Evolutionary conservation across 805 yeast genomes (phyloP), one percentile per base, ranked within the genome.

Genomic region (Lachancea nothofagi): DNA sequence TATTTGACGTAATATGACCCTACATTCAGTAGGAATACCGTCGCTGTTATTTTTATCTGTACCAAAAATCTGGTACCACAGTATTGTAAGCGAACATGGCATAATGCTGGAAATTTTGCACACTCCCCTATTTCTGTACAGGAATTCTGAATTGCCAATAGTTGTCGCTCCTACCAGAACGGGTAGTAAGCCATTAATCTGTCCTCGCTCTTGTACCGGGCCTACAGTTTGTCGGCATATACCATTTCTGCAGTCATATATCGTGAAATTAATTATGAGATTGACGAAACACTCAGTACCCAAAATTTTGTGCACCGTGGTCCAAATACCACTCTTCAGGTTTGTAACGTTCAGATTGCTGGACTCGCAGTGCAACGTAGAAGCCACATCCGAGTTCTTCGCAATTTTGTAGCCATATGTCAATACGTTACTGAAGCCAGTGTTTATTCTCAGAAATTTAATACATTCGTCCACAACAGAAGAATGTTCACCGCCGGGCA

Each of bases 311-410:
- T 62, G 72, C 0, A 78, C 38, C 3, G 54, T 31, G 2, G 51
- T 65, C 77, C 84, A 78, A 2, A 53, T 45, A 3, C 61, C 48
- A 3, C 64, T 52, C 42, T 75, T 77, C 14, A 81, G 45, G 2
- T 55, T 38, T 13, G 65, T 59, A 2, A 66, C 65, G 18, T 59
- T 58, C n/a, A 68, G 57, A 44, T 69, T 74, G 6, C 60, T 52
- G 5, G 62, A 55, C 1, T 49, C 46, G 25, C 69, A 59, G 32
- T 62, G 63, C 31, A 64, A 46, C 3, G 37, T 42, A 5, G 62
- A 52, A 5, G 56, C 48, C 0, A 63, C 52, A 7, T 61, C 43
- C 6, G 50, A 44, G 4, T 44, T 51, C 2, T 48, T 43, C 1
- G 69, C 70, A 33, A 65, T 57, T 3, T 49, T 48, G 44, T 72